These are phyloP conservation scores for Fusarium ambrosium DNA, from an alignment of 2,329 filamentous ascomycete genomes.

Conservation along the genomic window DNA sequence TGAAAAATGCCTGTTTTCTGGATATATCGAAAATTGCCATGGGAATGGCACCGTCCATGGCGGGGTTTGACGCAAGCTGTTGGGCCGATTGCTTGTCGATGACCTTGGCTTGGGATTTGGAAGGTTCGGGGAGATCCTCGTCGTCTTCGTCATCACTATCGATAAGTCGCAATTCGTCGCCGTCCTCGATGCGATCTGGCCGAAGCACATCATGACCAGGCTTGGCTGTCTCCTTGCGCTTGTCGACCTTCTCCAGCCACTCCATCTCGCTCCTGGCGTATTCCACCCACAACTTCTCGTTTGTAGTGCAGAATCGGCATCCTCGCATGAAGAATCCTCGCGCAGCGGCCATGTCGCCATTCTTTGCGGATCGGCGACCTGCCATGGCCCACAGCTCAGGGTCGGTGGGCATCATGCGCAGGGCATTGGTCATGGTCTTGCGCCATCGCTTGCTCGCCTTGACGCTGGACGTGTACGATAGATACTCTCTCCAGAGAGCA, in stretches of 20 bases:
- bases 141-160: slow-evolving; percentile 62
- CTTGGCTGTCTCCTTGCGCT: slow-evolving; percentile 75
- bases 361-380: slow-evolving; percentile 79
- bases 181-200: slow-evolving; percentile 64
- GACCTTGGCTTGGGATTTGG: slow-evolving; percentile 57
- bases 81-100: slow-evolving; percentile 61
- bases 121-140: slow-evolving; percentile 61
- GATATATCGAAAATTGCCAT: slow-evolving; percentile 91
- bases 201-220: slow-evolving; percentile 56
- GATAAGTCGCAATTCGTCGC: slow-evolving; percentile 59
- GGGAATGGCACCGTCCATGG: slow-evolving; percentile 92
- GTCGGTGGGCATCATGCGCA: slow-evolving; percentile 89
- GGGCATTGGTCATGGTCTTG: slow-evolving; percentile 73
- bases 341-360: slow-evolving; percentile 89
- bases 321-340: slow-evolving; percentile 89
- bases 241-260: slow-evolving; percentile 86
- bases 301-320: slow-evolving; percentile 86
- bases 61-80: slow-evolving; percentile 80
- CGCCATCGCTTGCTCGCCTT: slow-evolving; percentile 77
- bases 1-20: slow-evolving; percentile 81
- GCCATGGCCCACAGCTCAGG: slow-evolving; percentile 89
- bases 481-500: slow-evolving; percentile 89
- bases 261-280: slow-evolving; percentile 94
- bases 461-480: slow-evolving; percentile 81
- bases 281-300: slow-evolving; percentile 84